Base-by-base conservation (phyloP, 495 filamentous ascomycete genomes). In the Podospora bellae-mahoneyi region DNA sequence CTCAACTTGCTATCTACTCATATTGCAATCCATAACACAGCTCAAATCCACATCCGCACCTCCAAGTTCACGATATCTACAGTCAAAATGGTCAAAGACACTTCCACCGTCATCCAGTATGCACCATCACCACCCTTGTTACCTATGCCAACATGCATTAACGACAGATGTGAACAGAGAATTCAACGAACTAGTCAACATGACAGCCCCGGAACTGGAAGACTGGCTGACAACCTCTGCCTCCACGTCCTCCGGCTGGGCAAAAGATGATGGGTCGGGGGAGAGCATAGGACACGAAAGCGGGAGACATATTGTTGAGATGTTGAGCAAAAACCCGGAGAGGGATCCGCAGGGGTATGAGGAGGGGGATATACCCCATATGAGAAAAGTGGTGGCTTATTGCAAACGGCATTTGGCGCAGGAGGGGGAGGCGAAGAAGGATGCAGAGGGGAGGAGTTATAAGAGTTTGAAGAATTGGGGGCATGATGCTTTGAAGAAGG, bases 101-200 rank as follows among this genome's bases (percentile, higher is more conserved):
- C 32, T 0, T 19, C 54, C 3, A 71, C 62, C 2, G 69, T 71
- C 19, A 59, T 71, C 18, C 65, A 32, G 69, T 67, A 13, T 59
- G 57, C 28, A 1, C 27, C 5, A 27, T n/a, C 20, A n/a, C 44
- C 30, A 2, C 13, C 20, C 28, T 13, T 6, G 23, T 23, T 23
- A 23, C 23, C 23, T 23, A 23, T 23, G 23, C 23, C 23, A 23
- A 23, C 23, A 23, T 23, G 23, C 23, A 23, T 23, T 23, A 1
- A 23, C 23, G 23, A 23, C 23, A 23, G 23, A 23, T 23, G 23
- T 23, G 23, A 23, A 23, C 39, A 89, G 86, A 59, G 87, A 90
- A 75, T 91, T 90, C 78, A 90, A 90, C 69, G 81, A 85, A 32
- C 80, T 90, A 62, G 87, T 91, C 53, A 90, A 91, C 74, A 91